Base-by-base conservation (phyloP, 2,329 filamentous ascomycete genomes). In the Lojkania enalia region DNA sequence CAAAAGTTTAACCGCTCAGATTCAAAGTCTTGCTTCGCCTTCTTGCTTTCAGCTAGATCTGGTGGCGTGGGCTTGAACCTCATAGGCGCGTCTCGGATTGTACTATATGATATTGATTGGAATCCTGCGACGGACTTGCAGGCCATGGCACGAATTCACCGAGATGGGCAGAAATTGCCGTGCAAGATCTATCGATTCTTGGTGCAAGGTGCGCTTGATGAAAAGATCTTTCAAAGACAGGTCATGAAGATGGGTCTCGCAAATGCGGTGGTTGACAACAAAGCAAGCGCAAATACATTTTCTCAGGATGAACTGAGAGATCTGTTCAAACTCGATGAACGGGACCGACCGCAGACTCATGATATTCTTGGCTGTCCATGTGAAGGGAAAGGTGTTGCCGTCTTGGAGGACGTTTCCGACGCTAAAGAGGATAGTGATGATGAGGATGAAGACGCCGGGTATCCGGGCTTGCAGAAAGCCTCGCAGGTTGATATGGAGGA, bases 61-160 rank as follows among this genome's bases (percentile, higher is more conserved):
- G 86, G 86, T 4, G 86, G 86, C 3, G 77, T 81, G 1, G 86
- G 86, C 1, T 73, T 89, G 35, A 88, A 88, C 56, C 75, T 89
- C 3, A 84, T 86, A 38, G 86, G 86, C 7, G 86, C 85, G 4
- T 86, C 82, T 21, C 79, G 86, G 16, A 77, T 89, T 2, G 73
- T 88, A 4, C 78, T 89, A 1, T 88, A 87, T 55, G 86, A 89
- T 55, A 80, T 86, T 6, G 86, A 88, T 67, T 89, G 86, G 86
- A 89, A 89, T 57, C 86, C 86, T 1, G 83, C 84, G 0, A 86
- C 83, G 0, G 86, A 89, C 57, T 71, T 86, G 15, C 86, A 89
- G 63, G 85, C 86, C 5, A 88, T 88, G 84, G 86, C 85, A 11
- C 81, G 86, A 12, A 85, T 88, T 35, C 85, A 88, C 61, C 79